Base-by-base conservation (phyloP, 306 rosid species). In the Lupinus albus region DNA sequence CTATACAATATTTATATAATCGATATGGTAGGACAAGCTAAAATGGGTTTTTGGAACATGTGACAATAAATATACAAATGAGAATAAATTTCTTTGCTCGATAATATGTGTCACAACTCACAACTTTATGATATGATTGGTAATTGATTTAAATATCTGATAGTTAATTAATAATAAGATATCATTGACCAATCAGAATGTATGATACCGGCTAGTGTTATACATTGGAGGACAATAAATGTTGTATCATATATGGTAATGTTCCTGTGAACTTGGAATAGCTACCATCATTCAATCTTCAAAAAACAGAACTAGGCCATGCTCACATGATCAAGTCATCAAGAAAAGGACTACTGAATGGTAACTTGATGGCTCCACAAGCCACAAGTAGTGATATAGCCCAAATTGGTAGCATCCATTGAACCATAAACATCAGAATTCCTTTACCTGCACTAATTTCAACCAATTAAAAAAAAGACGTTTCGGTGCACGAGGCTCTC, bases 371-470 rank as follows among this genome's bases (percentile, higher is more conserved):
- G 67, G 64, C 59, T 14, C 99, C 99, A 67, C 71, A 70, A 12
- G 99, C 96, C 47, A 88, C 72, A 13, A 94, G 77, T 11, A 93
- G 72, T 63, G 78, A 73, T 44, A 88, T 33, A 4, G 59, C 73
- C 99, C 98, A 92, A 42, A 92, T 61, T 38, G 96, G 96, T 13
- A 92, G 75, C 42, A 90, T 33, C 99, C 97, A 90, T 48, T 68
- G 70, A 48, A 89, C 35, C 14, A 72, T 50, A 58, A 86, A 67
- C 49, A 78, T 20, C 36, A 87, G 73, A 67, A 83, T 75, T 12
- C 69, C 68, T 76, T 85, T 94, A 28, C 96, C 99, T 94, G 89
- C 73, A 71, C 44, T 47, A 69, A 36, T 67, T 79, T 42, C 33
- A 41, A 14, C 12, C 25, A 70, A 53, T 2, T n/a, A n/a, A n/a